These are phyloP conservation scores for Citrus glauca DNA, from an alignment of 345 rosid species.

Conservation along the genomic window DNA sequence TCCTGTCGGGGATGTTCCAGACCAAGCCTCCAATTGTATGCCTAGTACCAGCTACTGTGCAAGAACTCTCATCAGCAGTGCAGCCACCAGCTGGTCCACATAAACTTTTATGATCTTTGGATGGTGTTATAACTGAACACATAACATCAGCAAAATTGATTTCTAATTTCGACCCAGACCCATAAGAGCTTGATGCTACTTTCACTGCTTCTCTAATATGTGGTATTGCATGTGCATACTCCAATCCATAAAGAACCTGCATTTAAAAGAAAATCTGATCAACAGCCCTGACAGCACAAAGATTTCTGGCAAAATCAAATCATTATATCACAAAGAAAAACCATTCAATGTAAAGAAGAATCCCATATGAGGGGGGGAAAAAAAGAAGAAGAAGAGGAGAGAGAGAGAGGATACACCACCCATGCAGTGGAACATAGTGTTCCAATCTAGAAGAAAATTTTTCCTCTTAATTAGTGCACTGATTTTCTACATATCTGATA, in stretches of 20 bases:
- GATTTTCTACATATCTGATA: neutral
- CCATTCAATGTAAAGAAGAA: neutral
- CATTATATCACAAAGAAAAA: neutral
- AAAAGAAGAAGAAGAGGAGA: too few relatives aligned
- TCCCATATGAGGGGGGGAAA: neutral
- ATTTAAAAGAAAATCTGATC: constrained; percentile 9
- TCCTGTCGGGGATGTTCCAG: constrained; percentile 64
- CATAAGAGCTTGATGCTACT: constrained; percentile 28
- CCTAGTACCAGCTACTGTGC: constrained; percentile 21
- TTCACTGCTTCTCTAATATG: constrained; percentile 40
- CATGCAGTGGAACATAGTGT: too few relatives aligned
- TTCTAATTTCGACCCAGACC: constrained; percentile 19
- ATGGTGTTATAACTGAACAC: constrained; percentile 51
- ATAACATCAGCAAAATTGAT: constrained; percentile 52
- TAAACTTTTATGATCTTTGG: constrained; percentile 24
- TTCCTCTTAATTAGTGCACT: neutral
- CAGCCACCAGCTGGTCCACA: constrained; percentile 23
- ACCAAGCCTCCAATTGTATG: constrained; percentile 68
- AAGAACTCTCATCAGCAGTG: constrained; percentile 21
- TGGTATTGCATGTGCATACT: constrained; percentile 61
- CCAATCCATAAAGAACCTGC: constrained; percentile 90
- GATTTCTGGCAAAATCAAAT: neutral
- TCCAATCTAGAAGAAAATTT: too few relatives aligned
- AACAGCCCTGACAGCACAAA: neutral
- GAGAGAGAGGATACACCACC: too few relatives aligned